Evolutionary conservation across 2,329 filamentous ascomycete species (phyloP), one percentile per base, ranked within the genome.

Genomic region (Falciphora oryzae): DNA sequence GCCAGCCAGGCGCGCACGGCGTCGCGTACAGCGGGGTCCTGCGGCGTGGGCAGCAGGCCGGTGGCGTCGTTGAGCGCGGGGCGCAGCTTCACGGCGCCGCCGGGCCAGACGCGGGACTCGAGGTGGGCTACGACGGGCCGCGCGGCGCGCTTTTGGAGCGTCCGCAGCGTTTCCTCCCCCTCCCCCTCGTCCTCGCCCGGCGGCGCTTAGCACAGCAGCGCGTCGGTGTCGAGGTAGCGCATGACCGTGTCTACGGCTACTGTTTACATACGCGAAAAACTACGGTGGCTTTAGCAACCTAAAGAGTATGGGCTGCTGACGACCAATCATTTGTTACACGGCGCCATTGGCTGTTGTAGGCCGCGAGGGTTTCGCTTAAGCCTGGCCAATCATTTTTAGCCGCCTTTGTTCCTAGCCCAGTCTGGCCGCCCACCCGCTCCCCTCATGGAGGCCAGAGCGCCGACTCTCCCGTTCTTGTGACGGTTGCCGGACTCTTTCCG

Each of bases 221-320:
- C 93, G 77, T 99, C 95, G 0, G 95, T 98, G 71, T 93, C 88
- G 31, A 99, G 84, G 76, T 98, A 98, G 60, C 90, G 85, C 82
- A 98, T 85, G 63, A 95, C 78, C 68, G 86, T 88, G 25, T 79
- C 81, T 22, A 89, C 79, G n/a, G n/a, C n/a, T n/a, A n/a, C n/a
- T n/a, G n/a, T n/a, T n/a, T n/a, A n/a, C n/a, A n/a, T n/a, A n/a
- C n/a, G n/a, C n/a, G n/a, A n/a, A n/a, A n/a, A n/a, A n/a, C n/a
- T n/a, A n/a, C n/a, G n/a, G n/a, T n/a, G n/a, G n/a, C n/a, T n/a
- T n/a, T n/a, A n/a, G n/a, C n/a, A n/a, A n/a, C n/a, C n/a, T n/a
- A n/a, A n/a, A n/a, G n/a, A n/a, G n/a, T n/a, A n/a, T n/a, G n/a
- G n/a, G n/a, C n/a, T n/a, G n/a, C n/a, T n/a, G n/a, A n/a, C n/a